A percentile compares a stretch with the other conserved stretches of the same genome.
phyloP scores from a whole-genome alignment of 2,329 filamentous ascomycete genomes.

The Aureobasidium sp. region DNA sequence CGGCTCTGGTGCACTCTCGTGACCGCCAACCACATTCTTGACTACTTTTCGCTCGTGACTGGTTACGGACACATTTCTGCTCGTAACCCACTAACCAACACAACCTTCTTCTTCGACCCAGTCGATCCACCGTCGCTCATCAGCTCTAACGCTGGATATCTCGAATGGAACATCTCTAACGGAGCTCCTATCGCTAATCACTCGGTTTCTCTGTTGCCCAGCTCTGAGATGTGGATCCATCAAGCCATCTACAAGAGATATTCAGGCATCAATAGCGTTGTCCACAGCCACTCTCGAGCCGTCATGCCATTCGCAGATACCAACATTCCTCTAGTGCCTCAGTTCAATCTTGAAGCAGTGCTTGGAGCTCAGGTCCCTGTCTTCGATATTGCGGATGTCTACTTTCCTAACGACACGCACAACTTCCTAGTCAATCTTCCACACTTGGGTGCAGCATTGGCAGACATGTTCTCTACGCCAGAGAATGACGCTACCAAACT shows the following conservation, averaged over 20 bases:
- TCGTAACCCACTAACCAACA: background rate
- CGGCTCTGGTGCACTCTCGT: background rate
- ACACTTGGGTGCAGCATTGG: background rate
- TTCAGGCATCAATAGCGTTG: background rate
- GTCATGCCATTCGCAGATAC: background rate
- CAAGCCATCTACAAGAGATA: slow-evolving; percentile 4
- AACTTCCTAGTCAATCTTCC: background rate
- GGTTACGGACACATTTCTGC: background rate
- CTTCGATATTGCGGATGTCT: background rate
- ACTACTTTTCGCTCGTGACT: background rate
- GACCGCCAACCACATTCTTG: background rate
- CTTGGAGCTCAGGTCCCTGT: background rate
- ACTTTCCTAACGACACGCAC: background rate
- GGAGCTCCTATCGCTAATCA: background rate
- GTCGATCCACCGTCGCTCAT: background rate
- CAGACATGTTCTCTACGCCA: background rate
- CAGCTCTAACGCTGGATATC: background rate
- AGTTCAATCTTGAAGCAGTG: background rate
- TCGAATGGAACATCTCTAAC: background rate
- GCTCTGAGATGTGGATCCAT: background rate
- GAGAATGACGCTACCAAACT: background rate
- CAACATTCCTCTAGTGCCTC: background rate
- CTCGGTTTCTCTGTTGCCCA: background rate
- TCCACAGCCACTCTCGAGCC: background rate
- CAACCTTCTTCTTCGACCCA: background rate